phyloP scores from a whole-genome alignment of 352 stramenopile genomes.

The Globisporangium apiculatum region DNA sequence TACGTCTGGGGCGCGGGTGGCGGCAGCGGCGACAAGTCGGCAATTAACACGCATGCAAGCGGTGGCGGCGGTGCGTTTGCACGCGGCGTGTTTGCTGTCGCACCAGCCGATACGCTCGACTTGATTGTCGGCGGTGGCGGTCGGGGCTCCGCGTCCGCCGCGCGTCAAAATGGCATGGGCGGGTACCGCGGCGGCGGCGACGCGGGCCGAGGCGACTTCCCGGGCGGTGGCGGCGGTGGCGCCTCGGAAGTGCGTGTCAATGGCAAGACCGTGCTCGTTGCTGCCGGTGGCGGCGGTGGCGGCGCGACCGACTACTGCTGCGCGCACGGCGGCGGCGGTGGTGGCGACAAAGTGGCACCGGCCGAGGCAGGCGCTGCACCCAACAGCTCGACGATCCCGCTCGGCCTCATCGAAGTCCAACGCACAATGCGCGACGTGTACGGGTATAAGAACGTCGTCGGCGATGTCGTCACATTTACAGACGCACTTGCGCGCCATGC shows the following conservation, averaged over 20 bases:
- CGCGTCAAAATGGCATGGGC: constrained; percentile 20
- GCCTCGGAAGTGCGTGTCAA: constrained; percentile 44
- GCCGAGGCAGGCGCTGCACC: constrained; percentile 39
- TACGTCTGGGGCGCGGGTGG: constrained; percentile 77
- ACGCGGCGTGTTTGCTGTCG: constrained; percentile 41
- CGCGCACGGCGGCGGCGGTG: constrained; percentile 57
- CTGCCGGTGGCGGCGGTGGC: constrained; percentile 60
- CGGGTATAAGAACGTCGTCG: constrained; percentile 41
- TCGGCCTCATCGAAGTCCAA: constrained; percentile 11
- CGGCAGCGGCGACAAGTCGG: constrained; percentile 32
- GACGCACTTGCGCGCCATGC: constrained; percentile 34
- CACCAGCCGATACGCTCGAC: constrained; percentile 32
- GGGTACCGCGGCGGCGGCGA: constrained; percentile 67
- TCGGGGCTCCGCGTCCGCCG: constrained; percentile 6
- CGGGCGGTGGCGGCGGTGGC: constrained; percentile 58
- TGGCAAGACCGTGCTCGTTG: constrained; percentile 44
- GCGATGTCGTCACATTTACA: constrained; percentile 34
- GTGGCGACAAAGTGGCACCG: constrained; percentile 15
- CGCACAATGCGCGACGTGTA: constrained; percentile 42
- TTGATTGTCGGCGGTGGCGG: constrained; percentile 61
- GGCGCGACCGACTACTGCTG: constrained; percentile 75
- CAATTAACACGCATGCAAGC: not conserved
- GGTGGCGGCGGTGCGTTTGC: constrained; percentile 73
- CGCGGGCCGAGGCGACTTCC: constrained; percentile 43
- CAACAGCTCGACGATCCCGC: constrained; percentile 23